phyloP scores from a whole-genome alignment of 805 yeast species.

The Monosporozyma solicola region DNA sequence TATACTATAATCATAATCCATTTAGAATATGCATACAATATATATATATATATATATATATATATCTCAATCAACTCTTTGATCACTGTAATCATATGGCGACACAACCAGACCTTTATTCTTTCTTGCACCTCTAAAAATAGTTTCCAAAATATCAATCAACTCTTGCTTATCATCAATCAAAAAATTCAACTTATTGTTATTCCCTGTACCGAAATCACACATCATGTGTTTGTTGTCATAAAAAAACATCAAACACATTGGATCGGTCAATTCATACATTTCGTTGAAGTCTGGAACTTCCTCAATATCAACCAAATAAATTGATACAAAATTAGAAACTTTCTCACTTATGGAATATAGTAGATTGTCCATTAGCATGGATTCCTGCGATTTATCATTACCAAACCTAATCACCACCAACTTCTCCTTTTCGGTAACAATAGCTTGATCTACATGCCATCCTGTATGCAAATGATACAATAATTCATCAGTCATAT shows the following conservation, averaged over 20 bases:
- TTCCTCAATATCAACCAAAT: conserved; percentile 78
- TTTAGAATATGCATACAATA: no score
- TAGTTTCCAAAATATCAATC: conserved; percentile 82
- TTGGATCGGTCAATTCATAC: conserved; percentile 58
- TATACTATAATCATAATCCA: neutral
- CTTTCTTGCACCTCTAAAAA: conserved; percentile 83
- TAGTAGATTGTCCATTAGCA: conserved; percentile 83
- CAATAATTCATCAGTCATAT: conserved; percentile 72
- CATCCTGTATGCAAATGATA: conserved; percentile 80
- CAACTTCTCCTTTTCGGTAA: conserved; percentile 82
- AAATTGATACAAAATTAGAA: conserved; percentile 78
- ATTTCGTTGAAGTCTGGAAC: conserved; percentile 80
- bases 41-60: neutral
- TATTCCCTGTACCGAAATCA: conserved; percentile 97
- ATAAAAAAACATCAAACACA: conserved; percentile 88
- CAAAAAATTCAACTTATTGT: conserved; percentile 82
- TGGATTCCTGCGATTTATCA: conserved; percentile 66
- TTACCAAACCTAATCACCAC: conserved; percentile 87
- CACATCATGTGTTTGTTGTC: conserved; percentile 96
- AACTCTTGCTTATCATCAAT: conserved; percentile 75
- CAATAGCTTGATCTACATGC: conserved; percentile 97
- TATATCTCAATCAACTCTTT: conserved; percentile 14
- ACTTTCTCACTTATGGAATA: conserved; percentile 75
- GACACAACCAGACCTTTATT: conserved; percentile 87
- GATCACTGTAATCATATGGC: conserved; percentile 58